A percentile compares a stretch with the other conserved stretches of the same genome.
Evolutionary conservation across 2,329 filamentous ascomycete species (phyloP).

Genomic region (Ophiostoma fasciatum): DNA sequence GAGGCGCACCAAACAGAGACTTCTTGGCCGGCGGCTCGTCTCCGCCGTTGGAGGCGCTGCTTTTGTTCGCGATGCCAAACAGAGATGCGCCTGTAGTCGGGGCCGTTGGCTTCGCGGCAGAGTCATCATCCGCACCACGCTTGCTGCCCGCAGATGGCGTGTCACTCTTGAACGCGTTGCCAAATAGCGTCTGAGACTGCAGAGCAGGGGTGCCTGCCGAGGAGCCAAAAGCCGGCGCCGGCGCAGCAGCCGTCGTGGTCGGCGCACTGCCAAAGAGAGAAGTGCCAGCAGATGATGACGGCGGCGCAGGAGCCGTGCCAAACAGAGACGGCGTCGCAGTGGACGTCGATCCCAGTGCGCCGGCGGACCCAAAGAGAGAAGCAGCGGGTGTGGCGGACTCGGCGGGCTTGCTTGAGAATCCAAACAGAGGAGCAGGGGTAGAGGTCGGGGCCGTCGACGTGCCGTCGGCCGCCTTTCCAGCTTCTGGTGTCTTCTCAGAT

Average conservation of each 20-base stretch:
- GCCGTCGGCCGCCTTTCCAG: constrained; percentile 1
- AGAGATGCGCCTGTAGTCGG: not conserved
- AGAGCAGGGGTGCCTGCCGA: constrained; percentile 8
- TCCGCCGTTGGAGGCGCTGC: constrained; percentile 3
- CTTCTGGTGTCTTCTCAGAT: not conserved
- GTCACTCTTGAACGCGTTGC: constrained; percentile 18
- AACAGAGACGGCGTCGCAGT: constrained; percentile 9
- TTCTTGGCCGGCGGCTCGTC: constrained; percentile 13
- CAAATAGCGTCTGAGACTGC: constrained; percentile 24
- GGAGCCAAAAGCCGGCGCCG: constrained; percentile 10
- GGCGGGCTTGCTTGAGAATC: constrained; percentile 3
- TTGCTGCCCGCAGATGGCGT: not conserved
- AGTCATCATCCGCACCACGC: constrained; percentile 5
- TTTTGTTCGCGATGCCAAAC: constrained; percentile 10
- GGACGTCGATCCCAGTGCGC: constrained; percentile 8
- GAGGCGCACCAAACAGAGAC: constrained; percentile 13
- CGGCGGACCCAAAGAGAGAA: not conserved
- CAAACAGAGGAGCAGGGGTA: constrained; percentile 2
- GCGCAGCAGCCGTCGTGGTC: not conserved
- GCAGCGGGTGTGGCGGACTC: not conserved
- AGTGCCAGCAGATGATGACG: not conserved
- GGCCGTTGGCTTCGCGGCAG: not conserved
- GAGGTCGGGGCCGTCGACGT: not conserved
- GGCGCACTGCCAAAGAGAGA: not conserved
- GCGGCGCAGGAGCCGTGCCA: not conserved